Conservation (phyloP, 179 eudicot genomes). For the Beta macrorhiza region DNA sequence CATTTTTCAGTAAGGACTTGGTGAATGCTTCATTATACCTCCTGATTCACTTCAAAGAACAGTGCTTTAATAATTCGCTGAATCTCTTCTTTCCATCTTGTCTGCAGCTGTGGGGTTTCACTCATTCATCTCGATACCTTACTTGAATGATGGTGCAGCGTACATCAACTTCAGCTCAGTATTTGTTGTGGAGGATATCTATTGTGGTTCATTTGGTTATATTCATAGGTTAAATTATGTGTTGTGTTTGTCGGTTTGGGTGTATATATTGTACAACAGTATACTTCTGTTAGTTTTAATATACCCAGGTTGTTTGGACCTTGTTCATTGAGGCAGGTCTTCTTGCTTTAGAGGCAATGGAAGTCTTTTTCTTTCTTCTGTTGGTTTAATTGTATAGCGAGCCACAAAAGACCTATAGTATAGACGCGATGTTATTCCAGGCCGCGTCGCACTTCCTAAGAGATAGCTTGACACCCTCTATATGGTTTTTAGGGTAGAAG, state of each 20-base stretch:
- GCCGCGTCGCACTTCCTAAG: no score
- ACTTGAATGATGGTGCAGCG: slow-evolving; percentile 22
- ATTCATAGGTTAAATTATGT: background rate
- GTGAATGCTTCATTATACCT: background rate
- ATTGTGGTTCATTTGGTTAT: background rate
- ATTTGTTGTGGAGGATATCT: background rate
- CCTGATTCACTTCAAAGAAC: background rate
- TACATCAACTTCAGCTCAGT: background rate
- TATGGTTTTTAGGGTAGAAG: no score
- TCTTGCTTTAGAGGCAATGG: background rate
- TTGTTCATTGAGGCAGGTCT: background rate
- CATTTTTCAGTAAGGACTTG: background rate
- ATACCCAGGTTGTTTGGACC: background rate
- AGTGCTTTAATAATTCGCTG: slow-evolving; percentile 3
- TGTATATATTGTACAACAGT: slow-evolving; percentile 18
- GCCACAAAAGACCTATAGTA: no score
- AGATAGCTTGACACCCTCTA: no score
- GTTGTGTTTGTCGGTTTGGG: slow-evolving; percentile 1
- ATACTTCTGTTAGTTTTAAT: background rate
- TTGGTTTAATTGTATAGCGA: no score
- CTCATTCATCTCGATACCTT: slow-evolving; percentile 65
- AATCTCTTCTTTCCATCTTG: slow-evolving; percentile 5
- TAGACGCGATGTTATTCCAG: no score
- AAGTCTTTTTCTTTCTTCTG: no score
- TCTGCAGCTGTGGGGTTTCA: slow-evolving; percentile 93